phyloP scores from a whole-genome alignment of 257 asterid species.

The Solanum medicagineum region DNA sequence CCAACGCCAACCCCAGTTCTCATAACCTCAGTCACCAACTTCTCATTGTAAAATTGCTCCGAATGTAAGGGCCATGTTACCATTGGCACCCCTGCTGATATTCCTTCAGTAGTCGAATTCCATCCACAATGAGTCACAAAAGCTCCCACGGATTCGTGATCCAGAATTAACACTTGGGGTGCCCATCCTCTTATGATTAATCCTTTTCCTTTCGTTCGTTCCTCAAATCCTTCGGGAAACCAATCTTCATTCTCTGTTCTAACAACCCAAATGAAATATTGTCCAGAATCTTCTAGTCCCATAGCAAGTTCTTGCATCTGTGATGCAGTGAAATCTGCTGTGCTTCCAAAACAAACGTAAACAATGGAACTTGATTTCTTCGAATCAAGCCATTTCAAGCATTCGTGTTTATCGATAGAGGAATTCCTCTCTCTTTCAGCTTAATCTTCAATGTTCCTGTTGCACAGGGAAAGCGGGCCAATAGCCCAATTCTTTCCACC shows the following conservation, averaged over 20 bases:
- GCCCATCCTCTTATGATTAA: constrained; percentile 71
- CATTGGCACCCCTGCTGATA: constrained; percentile 35
- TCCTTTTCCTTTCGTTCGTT: constrained; percentile 35
- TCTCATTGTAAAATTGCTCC: constrained; percentile 36
- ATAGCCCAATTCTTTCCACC: constrained; percentile 32
- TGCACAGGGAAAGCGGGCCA: constrained; percentile 31
- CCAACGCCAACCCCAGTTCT: constrained; percentile 28
- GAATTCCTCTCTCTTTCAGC: constrained; percentile 27
- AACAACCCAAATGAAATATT: constrained; percentile 60
- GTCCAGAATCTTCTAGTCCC: constrained; percentile 51
- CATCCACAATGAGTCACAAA: constrained; percentile 56
- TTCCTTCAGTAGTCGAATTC: constrained; percentile 36
- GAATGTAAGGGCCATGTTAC: constrained; percentile 35
- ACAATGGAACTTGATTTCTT: constrained; percentile 44
- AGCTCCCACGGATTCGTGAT: constrained; percentile 25
- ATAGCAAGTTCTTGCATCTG: constrained; percentile 55
- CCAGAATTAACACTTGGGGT: constrained; percentile 41
- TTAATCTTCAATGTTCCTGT: background rate
- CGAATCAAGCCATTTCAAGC: constrained; percentile 54
- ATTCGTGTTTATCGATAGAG: constrained; percentile 33
- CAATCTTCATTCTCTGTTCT: constrained; percentile 24
- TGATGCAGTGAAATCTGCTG: constrained; percentile 12
- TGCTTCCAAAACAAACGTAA: constrained; percentile 57
- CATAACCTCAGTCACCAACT: constrained; percentile 23
- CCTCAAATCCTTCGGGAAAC: constrained; percentile 52